Evolutionary conservation across 2,329 filamentous ascomycete species (phyloP), one percentile per base, ranked within the genome.

Genomic region (Emergomyces orientalis): DNA sequence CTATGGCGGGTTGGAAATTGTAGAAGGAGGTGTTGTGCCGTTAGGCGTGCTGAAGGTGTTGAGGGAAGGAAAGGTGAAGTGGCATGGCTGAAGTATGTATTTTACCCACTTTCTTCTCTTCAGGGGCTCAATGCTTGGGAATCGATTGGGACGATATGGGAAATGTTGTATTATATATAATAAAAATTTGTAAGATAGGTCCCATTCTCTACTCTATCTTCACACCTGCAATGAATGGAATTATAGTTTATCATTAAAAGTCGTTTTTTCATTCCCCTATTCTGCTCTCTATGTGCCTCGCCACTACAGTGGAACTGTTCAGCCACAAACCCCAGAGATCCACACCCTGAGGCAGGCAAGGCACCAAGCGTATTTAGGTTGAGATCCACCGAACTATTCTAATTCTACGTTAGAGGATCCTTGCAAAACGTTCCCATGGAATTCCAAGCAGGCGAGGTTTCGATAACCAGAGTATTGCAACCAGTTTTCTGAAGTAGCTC

Each of bases 31-130:
- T 59, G 75, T 74, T 43, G 73, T 79, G 68, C 77, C 77, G 1
- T 63, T 79, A 54, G 77, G 77, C 13, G 76, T 79, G 11, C 71
- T 78, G 19, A 75, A 76, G 67, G 74, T 77, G 2, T 65, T 78
- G 67, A 74, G 73, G 65, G 71, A 76, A 63, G 75, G 74, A 1
- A 74, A 72, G 56, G 72, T 78, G 32, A 70, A 74, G 63, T 79
- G 76, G 77, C 74, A 77, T 66, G 71, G 74, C 14, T 77, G 39
- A 59, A 32, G 5, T 43, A 14, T 22, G 14, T n/a, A 9, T 11
- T 3, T 45, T 59, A 13, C 3, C 3, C 2, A n/a, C n/a, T 17
- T 27, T 52, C 4, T 30, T 30, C 25, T 8, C 2, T 14, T 17
- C 41, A 7, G 17, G 1, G 41, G 41, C n/a, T 45, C 41, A n/a